Evolutionary conservation across 495 filamentous ascomycete species (phyloP).

Genomic region (Terfezia boudieri): DNA sequence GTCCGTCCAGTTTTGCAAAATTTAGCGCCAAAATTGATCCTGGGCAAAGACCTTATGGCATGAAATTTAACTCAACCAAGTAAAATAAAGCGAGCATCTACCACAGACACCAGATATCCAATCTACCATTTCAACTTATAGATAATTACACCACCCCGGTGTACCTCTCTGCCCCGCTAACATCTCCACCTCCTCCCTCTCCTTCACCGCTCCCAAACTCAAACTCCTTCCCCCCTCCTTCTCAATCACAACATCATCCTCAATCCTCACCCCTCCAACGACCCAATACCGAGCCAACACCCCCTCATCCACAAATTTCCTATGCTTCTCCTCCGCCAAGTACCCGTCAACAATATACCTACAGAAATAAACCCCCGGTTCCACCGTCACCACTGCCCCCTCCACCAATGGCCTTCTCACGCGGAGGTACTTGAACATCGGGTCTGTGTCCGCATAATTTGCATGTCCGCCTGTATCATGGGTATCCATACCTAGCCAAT

Average conservation of each 20-base stretch:
- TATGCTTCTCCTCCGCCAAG: constrained; percentile 42
- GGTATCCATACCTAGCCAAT: constrained; percentile 87
- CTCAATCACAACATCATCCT: constrained; percentile 62
- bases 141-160: too few species aligned
- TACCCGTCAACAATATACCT: constrained; percentile 76
- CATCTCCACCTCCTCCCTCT: constrained; percentile 52
- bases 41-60: too few species aligned
- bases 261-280: constrained; percentile 66
- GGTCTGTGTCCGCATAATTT: constrained; percentile 62
- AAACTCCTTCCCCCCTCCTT: constrained; percentile 57
- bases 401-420: constrained; percentile 56
- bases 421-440: constrained; percentile 66
- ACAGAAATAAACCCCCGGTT: constrained; percentile 89
- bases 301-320: constrained; percentile 46
- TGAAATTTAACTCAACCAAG: too few species aligned
- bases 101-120: too few species aligned
- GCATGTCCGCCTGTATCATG: constrained; percentile 79
- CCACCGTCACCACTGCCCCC: constrained; percentile 67
- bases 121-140: too few species aligned
- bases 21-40: too few species aligned
- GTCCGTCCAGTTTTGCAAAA: too few species aligned
- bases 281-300: constrained; percentile 70
- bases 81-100: too few species aligned
- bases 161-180: constrained; percentile 21
- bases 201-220: constrained; percentile 50